These are phyloP conservation scores for Mortierella sp. DNA, from an alignment of 371 early-diverging fungal species.

Conservation along the genomic window DNA sequence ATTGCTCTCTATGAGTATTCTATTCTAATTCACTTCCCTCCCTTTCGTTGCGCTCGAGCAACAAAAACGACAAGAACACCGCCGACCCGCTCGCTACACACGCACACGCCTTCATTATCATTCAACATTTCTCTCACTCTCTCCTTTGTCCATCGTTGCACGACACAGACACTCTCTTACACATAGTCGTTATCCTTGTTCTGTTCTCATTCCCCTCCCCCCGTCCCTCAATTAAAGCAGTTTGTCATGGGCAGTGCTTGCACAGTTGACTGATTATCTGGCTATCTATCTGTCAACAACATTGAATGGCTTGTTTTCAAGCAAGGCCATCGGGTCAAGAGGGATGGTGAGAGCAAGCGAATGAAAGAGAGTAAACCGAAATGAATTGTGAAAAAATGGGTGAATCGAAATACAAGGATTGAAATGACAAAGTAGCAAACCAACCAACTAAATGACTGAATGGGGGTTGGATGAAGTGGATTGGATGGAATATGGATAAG, in stretches of 20 bases:
- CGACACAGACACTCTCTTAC: neutral
- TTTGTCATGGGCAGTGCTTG: neutral
- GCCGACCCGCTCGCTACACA: neutral
- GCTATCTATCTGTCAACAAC: neutral
- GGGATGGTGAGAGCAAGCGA: neutral
- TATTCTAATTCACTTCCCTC: neutral
- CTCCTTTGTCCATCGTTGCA: constrained; percentile 4
- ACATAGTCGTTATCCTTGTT: neutral
- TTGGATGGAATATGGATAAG: neutral
- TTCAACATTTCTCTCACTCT: neutral
- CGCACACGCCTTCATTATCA: neutral
- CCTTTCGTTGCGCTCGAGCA: neutral
- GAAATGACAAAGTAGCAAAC: neutral
- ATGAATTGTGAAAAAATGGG: neutral
- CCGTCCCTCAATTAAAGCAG: neutral
- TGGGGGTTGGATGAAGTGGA: neutral
- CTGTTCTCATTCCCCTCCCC: neutral
- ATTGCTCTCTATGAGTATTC: neutral
- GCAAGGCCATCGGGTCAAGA: neutral
- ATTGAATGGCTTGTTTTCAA: neutral
- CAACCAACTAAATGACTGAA: neutral
- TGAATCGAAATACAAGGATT: neutral
- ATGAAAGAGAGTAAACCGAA: neutral
- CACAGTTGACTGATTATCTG: neutral
- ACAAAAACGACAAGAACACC: constrained; percentile 8